Evolutionary conservation across 2,329 filamentous ascomycete genomes (phyloP).

Genomic region (Cryphonectria naterciae): DNA sequence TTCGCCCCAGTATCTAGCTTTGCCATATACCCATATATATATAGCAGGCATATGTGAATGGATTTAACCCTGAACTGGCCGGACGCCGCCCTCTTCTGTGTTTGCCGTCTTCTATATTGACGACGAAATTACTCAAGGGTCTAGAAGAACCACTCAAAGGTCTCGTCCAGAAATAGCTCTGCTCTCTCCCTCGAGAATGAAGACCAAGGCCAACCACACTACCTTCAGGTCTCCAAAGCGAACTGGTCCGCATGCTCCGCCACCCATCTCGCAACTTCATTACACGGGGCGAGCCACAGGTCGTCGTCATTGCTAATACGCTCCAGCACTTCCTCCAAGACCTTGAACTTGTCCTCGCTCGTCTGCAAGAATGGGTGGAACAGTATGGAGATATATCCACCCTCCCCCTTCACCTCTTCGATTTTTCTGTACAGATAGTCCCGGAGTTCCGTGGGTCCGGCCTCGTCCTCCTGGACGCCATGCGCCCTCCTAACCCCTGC

Average conservation of each 20-base stretch:
- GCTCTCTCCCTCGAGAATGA: not conserved
- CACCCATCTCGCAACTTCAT: constrained; percentile 36
- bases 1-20: not conserved
- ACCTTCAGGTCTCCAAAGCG: not conserved
- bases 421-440: constrained; percentile 33
- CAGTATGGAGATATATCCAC: constrained; percentile 36
- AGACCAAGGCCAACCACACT: not conserved
- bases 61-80: not conserved
- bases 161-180: not conserved
- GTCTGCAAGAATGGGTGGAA: constrained; percentile 38
- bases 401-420: constrained; percentile 29
- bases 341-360: constrained; percentile 34
- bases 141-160: too few species aligned
- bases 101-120: not conserved
- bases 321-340: constrained; percentile 35
- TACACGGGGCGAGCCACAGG: constrained; percentile 37
- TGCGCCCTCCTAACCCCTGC: constrained; percentile 28
- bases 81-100: not conserved
- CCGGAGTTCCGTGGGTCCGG: constrained; percentile 31
- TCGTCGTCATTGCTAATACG: constrained; percentile 31
- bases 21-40: constrained; percentile 22
- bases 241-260: constrained; percentile 28
- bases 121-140: too few species aligned
- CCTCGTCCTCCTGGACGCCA: constrained; percentile 29
- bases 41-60: constrained; percentile 19